Evolutionary conservation across 805 yeast species (phyloP), one percentile per base, ranked within the genome.

Genomic region (Grigorovia yakushimaensis): DNA sequence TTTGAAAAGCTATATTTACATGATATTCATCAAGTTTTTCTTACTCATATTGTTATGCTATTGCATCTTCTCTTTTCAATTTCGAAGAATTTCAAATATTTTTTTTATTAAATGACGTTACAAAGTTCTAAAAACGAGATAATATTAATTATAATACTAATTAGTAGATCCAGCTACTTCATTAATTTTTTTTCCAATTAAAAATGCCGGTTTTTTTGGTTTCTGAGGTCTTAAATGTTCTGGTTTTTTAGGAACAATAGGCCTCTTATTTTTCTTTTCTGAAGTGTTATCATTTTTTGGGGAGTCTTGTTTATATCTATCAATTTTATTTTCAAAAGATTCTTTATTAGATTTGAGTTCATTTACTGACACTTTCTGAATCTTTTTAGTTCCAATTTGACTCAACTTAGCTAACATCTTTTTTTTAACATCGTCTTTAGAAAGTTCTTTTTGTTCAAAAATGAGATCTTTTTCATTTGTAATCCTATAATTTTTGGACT

Each of bases 181-280:
- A 39, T 40, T 40, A 23, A 43, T 35, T 42, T 51, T 51, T 36
- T 49, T 51, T 39, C 47, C 48, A 48, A 81, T 64, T 54, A 76
- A 40, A 42, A 48, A 73, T 3, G 59, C 57, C 3, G 91, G 89
- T 55, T 83, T 83, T 55, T 68, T 69, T 11, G 65, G 64, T 9
- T 50, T 51, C 27, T 56, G 54, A 4, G 64, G 64, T 45, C 55
- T 59, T 40, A 57, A 46, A 45, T 54, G 62, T 7, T 51, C 57
- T 1, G 88, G 88, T 54, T 79, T 81, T 24, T 81, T 80, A 4
- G 85, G 84, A 1, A 81, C 78, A 2, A 63, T 64, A 17, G 64
- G 62, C 50, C 58, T 52, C 45, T 54, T 40, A n/a, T n/a, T n/a
- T 54, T 61, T 49, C 17, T 17, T 19, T 35, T 36, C 49, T 6